phyloP scores from a whole-genome alignment of 1,284 basidiomycete species.

The Naganishia liquefaciens region DNA sequence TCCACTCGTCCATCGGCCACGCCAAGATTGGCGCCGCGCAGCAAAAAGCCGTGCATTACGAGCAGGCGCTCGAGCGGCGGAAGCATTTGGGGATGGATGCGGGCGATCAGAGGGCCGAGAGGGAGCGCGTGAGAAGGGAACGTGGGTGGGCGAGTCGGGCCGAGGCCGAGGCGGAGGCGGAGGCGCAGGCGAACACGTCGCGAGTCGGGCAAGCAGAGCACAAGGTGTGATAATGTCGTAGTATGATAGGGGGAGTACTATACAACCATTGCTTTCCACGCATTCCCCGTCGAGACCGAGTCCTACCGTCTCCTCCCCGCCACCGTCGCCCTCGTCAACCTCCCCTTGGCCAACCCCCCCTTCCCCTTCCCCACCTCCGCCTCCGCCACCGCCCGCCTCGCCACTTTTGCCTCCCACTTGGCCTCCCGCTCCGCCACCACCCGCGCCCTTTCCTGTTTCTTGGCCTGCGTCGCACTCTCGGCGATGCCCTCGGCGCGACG shows the following conservation, averaged over 20 bases:
- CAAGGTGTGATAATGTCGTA: conserved; percentile 4
- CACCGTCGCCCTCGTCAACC: conserved; percentile 6
- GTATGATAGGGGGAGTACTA: neutral
- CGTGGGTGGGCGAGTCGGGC: conserved; percentile 20
- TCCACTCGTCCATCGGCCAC: conserved; percentile 30
- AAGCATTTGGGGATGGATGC: conserved; percentile 30
- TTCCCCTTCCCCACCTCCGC: neutral
- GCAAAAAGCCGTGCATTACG: conserved; percentile 13
- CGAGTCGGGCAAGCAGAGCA: neutral
- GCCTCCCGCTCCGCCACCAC: conserved; percentile 27
- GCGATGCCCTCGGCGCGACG: conserved; percentile 30
- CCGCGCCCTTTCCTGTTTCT: conserved; percentile 26
- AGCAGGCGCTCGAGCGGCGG: conserved; percentile 20
- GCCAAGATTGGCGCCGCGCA: conserved; percentile 24
- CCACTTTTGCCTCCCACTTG: conserved; percentile 29
- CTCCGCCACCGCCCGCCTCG: neutral
- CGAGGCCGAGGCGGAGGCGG: neutral
- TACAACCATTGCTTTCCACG: neutral
- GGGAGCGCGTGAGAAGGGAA: conserved; percentile 27
- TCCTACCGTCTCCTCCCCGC: neutral
- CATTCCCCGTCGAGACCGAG: neutral
- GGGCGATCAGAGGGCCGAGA: conserved; percentile 29
- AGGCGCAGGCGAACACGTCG: too few species aligned
- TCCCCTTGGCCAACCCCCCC: conserved; percentile 2
- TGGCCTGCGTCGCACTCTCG: conserved; percentile 30